phyloP scores from a whole-genome alignment of 75 land plant genomes.

The Gnetum montanum region DNA sequence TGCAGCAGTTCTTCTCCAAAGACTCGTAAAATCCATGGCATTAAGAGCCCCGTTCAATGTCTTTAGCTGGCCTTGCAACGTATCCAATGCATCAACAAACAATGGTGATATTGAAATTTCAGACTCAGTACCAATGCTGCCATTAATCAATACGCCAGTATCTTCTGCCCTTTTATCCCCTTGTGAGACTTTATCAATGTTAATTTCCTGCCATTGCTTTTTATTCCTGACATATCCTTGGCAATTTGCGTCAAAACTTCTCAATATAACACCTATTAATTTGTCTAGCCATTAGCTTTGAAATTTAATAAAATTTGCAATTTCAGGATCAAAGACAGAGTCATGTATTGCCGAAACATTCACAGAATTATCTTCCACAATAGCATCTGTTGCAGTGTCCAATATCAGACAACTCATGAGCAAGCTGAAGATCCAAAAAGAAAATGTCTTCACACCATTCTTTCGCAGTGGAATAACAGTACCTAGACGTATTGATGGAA shows the following conservation, averaged over 20 bases:
- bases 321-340: conserved; percentile 58
- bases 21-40: conserved; percentile 48
- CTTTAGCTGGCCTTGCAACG: conserved; percentile 53
- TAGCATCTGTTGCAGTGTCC: conserved; percentile 2
- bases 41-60: conserved; percentile 47
- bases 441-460: conserved; percentile 92
- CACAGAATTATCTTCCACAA: conserved; percentile 15
- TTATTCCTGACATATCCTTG: conserved; percentile 70
- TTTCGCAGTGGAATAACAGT: conserved; percentile 54
- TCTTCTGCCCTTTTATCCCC: not conserved
- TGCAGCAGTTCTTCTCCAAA: conserved; percentile 71
- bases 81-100: conserved; percentile 65
- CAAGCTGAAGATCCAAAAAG: conserved; percentile 49
- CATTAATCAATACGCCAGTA: too few relatives aligned
- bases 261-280: conserved; percentile 52
- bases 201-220: conserved; percentile 76
- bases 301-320: conserved; percentile 38
- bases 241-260: conserved; percentile 70
- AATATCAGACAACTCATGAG: not conserved
- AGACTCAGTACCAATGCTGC: conserved; percentile 34
- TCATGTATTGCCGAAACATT: conserved; percentile 8
- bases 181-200: conserved; percentile 8
- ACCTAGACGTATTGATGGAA: conserved; percentile 82
- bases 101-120: conserved; percentile 32
- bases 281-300: conserved; percentile 64